phyloP scores from a whole-genome alignment of 2,329 filamentous ascomycete genomes.

The Rhinocladiella similis region DNA sequence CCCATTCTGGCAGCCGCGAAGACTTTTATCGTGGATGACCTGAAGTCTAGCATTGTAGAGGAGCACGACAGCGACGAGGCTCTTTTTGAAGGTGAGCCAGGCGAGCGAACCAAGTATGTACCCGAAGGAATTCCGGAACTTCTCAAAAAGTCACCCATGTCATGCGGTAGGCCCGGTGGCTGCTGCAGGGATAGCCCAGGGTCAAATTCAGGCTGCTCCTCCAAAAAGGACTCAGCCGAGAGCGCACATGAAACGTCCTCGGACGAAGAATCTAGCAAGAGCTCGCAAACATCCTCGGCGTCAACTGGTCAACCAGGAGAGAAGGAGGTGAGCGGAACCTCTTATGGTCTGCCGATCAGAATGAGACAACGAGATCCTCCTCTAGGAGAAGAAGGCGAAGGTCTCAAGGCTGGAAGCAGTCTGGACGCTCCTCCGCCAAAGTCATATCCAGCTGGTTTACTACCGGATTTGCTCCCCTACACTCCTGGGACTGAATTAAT shows the following conservation, averaged over 20 bases:
- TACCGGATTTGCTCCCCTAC: constrained; percentile 88
- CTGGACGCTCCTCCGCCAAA: constrained; percentile 46
- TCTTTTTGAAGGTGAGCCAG: constrained; percentile 70
- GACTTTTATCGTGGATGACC: constrained; percentile 58
- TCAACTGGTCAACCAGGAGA: background rate
- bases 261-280: background rate
- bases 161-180: background rate
- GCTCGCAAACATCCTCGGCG: background rate
- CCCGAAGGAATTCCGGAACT: background rate
- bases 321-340: background rate
- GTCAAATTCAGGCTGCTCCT: background rate
- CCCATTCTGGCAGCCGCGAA: constrained; percentile 93
- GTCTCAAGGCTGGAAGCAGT: constrained; percentile 23
- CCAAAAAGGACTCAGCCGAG: background rate
- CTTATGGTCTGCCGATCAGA: background rate
- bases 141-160: background rate
- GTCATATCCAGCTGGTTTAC: constrained; percentile 65
- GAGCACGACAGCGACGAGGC: constrained; percentile 59
- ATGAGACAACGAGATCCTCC: background rate
- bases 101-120: constrained; percentile 25
- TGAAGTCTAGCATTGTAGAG: constrained; percentile 57
- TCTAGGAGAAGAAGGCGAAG: background rate
- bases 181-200: background rate
- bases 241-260: background rate
- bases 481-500: constrained; percentile 92